phyloP scores from a whole-genome alignment of 257 asterid genomes.

The Voacanga thouarsii region DNA sequence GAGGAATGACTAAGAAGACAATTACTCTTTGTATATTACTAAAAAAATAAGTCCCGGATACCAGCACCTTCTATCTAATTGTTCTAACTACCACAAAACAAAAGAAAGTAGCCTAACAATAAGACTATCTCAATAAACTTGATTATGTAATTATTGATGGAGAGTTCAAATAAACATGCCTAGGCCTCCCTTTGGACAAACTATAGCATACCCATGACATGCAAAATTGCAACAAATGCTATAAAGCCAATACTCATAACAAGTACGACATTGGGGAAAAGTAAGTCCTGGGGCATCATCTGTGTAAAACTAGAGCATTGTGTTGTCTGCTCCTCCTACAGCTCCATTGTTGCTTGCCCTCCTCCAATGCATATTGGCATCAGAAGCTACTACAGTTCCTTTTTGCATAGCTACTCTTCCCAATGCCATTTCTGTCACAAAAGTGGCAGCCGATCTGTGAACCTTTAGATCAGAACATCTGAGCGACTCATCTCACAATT shows the following conservation, averaged over 20 bases:
- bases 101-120: neutral
- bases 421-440: constrained; percentile 28
- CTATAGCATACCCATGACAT: constrained; percentile 39
- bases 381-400: constrained; percentile 39
- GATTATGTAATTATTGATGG: neutral
- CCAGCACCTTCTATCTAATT: neutral
- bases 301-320: constrained; percentile 38
- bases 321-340: constrained; percentile 30
- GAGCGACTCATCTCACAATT: neutral
- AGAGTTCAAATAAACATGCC: neutral
- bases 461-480: neutral
- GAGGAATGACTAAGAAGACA: neutral
- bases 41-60: neutral
- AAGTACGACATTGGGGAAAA: constrained; percentile 38
- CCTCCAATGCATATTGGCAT: constrained; percentile 34
- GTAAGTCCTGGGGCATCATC: constrained; percentile 43
- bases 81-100: neutral
- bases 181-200: constrained; percentile 28
- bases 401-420: constrained; percentile 33
- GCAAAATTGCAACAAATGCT: constrained; percentile 37
- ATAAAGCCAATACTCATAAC: constrained; percentile 44
- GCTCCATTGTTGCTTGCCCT: constrained; percentile 28
- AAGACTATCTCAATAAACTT: neutral
- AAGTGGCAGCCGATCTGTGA: neutral
- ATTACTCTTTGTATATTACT: neutral